Conservation (phyloP, 768 basidiomycete species). For the Russula sp. region DNA sequence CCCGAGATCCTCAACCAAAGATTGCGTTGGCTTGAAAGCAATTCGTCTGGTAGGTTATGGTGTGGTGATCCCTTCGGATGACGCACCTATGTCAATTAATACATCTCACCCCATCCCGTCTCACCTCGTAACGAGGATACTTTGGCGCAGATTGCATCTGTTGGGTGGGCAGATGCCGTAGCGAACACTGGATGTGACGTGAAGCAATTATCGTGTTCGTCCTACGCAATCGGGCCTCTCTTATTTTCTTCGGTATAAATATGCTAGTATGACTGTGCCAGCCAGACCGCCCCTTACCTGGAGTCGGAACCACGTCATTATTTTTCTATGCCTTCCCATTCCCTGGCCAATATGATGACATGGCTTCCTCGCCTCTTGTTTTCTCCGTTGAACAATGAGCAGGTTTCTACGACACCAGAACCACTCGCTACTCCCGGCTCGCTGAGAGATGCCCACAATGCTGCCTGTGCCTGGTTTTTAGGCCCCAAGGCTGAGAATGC, state of each 20-base stretch:
- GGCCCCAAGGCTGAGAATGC: conserved; percentile 36
- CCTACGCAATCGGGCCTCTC: not conserved
- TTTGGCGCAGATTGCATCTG: too few species aligned
- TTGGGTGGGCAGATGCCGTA: too few species aligned
- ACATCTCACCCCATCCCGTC: too few species aligned
- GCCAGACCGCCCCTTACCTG: not conserved
- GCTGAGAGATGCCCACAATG: conserved; percentile 19
- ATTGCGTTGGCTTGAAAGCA: too few species aligned
- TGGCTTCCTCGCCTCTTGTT: conserved; percentile 3
- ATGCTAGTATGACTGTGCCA: not conserved
- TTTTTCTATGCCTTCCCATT: not conserved
- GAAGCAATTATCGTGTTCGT: not conserved
- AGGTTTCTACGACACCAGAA: not conserved
- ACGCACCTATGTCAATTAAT: too few species aligned
- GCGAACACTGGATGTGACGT: too few species aligned
- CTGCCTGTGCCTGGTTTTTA: conserved; percentile 34
- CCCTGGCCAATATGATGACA: not conserved
- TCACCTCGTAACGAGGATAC: too few species aligned
- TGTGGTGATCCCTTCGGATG: too few species aligned
- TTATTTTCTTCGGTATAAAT: not conserved
- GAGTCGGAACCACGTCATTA: not conserved
- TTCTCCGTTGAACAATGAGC: not conserved
- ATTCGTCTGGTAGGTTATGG: too few species aligned
- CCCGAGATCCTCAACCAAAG: too few species aligned
- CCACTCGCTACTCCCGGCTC: conserved; percentile 2